These are phyloP conservation scores for Lentinus brumalis DNA, from an alignment of 768 basidiomycete genomes.

Conservation along the genomic window DNA sequence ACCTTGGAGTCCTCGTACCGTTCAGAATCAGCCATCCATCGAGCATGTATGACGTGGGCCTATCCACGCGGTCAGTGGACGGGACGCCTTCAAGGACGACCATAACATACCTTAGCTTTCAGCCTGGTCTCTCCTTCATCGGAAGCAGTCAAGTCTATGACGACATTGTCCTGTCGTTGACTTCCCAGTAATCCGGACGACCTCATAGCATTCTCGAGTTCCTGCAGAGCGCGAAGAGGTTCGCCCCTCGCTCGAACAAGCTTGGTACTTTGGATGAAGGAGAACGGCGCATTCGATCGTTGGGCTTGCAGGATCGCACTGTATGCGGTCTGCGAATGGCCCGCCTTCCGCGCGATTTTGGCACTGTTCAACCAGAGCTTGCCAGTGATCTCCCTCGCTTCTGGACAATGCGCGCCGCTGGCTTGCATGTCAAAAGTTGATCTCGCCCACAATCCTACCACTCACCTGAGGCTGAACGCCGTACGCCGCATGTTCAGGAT, in stretches of 20 bases:
- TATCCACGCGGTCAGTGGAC: slow-evolving; percentile 29
- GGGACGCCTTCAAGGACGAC: background rate
- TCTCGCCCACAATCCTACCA: background rate
- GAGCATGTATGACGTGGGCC: slow-evolving; percentile 80
- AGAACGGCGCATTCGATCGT: slow-evolving; percentile 67
- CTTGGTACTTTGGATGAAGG: slow-evolving; percentile 90
- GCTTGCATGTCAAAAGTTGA: background rate
- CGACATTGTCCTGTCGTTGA: background rate
- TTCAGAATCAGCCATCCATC: slow-evolving; percentile 92
- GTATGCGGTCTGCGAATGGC: slow-evolving; percentile 95
- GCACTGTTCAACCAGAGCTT: slow-evolving; percentile 89
- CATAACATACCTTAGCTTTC: slow-evolving; percentile 20
- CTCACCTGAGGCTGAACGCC: slow-evolving; percentile 67
- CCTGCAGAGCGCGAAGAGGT: slow-evolving; percentile 81
- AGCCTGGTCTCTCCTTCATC: slow-evolving; percentile 5
- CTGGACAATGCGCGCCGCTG: background rate
- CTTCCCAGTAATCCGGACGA: slow-evolving; percentile 20
- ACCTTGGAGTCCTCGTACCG: slow-evolving; percentile 72
- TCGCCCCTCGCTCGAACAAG: slow-evolving; percentile 79
- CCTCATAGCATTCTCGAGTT: slow-evolving; percentile 76
- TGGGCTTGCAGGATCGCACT: slow-evolving; percentile 92
- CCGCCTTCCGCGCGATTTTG: slow-evolving; percentile 95
- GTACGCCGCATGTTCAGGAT: slow-evolving; percentile 88
- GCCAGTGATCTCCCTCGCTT: slow-evolving; percentile 64
- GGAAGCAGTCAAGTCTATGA: slow-evolving; percentile 11